phyloP scores from a whole-genome alignment of 805 yeast genomes.

The Wickerhamiella bombiphila region DNA sequence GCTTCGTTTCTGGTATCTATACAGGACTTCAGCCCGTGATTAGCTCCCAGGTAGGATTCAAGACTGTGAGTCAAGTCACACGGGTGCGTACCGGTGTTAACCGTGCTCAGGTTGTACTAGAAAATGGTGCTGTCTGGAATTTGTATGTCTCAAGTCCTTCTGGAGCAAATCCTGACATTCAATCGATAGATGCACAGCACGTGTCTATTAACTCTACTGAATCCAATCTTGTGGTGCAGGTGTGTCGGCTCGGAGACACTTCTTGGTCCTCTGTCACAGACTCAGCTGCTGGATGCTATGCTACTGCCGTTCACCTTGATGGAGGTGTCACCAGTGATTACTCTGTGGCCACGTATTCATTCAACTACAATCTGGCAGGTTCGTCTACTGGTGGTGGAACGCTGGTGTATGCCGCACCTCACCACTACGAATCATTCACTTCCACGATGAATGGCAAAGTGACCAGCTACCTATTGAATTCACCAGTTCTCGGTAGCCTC shows the following conservation, averaged over 20 bases:
- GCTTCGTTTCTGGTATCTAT: slow-evolving; percentile 56
- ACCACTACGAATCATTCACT: slow-evolving; percentile 38
- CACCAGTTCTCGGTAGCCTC: slow-evolving; percentile 35
- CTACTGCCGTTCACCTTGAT: slow-evolving; percentile 32
- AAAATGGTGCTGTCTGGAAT: slow-evolving; percentile 34
- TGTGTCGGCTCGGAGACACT: slow-evolving; percentile 26
- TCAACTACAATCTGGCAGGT: slow-evolving; percentile 39
- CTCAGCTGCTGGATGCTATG: slow-evolving; percentile 55
- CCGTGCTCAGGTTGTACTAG: slow-evolving; percentile 28
- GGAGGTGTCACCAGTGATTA: slow-evolving; percentile 32
- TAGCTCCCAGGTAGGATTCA: slow-evolving; percentile 34
- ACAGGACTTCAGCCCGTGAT: slow-evolving; percentile 35
- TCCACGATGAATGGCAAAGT: slow-evolving; percentile 22
- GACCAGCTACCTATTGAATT: slow-evolving; percentile 27
- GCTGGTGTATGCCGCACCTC: slow-evolving; percentile 54
- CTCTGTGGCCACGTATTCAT: slow-evolving; percentile 31
- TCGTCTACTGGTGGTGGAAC: slow-evolving; percentile 30
- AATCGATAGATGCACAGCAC: slow-evolving; percentile 25
- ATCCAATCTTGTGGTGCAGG: slow-evolving; percentile 17
- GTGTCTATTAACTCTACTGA: slow-evolving; percentile 35
- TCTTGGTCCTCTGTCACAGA: slow-evolving; percentile 34
- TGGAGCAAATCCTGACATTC: slow-evolving; percentile 23
- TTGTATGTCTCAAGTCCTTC: slow-evolving; percentile 32
- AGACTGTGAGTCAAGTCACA: slow-evolving; percentile 25
- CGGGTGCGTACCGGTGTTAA: slow-evolving; percentile 19